Evolutionary conservation across 768 basidiomycete genomes (phyloP), one percentile per base, ranked within the genome.

Genomic region (Albatrellus ellisii): DNA sequence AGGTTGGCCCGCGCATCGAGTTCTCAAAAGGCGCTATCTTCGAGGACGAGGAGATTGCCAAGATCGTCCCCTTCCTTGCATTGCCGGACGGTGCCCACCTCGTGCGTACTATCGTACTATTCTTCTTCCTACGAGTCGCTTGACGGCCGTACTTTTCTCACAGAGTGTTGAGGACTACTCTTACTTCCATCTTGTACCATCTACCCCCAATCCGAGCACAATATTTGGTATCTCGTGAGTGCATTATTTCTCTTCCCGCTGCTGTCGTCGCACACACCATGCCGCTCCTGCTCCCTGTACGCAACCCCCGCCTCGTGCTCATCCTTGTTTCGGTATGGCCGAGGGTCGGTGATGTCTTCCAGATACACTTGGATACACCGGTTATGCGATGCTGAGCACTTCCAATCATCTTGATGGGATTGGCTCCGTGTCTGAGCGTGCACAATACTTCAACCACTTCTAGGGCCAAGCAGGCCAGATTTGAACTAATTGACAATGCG

Each of bases 31-130:
- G 85, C 3, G 77, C 78, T 2, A 72, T 94, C 24, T 80, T 85
- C 48, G 72, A 85, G 26, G 80, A 98, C 55, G 85, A 89, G 46
- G 87, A 92, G 56, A 68, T 97, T 22, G 65, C 68, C 26, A 84
- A 80, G 57, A 77, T 89, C 26, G 66, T 99, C 24, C 95, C 95
- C 0, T 98, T 99, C 63, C 70, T 99, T 10, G 95, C 95, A 0
- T 70, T 99, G 21, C 95, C 95, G 1, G 95, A 99, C 54, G 95
- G 95, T 14, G 95, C 95, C 8, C 95, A 99, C 62, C 59, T 95
- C 51, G 89, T 92, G 52, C 48, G 80, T 63, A 28, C 26, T 36
- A 7, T 48, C 33, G 24, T 41, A 46, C 18, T 25, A 24, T 22
- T 33, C 26, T 41, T 20, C 2, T 4, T 18, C 29, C 14, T 47